Evolutionary conservation across 1,284 basidiomycete genomes (phyloP), one percentile per base, ranked within the genome.

Genomic region (Cryptococcus sp.): DNA sequence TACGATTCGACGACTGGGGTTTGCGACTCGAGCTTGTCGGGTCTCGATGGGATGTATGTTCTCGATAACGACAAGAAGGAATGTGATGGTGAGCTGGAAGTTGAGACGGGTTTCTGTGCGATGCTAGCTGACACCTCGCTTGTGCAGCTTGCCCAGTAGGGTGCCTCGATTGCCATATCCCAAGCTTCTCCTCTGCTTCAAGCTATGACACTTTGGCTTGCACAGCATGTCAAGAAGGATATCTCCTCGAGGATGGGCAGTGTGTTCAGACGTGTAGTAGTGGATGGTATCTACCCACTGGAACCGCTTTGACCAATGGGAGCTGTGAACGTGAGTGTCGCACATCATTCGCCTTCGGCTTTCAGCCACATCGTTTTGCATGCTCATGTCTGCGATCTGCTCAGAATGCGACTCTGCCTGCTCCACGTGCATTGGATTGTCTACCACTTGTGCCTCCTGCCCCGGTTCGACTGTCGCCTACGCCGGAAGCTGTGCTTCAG

Each of bases 181-280:
- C 77, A 7, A 60, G 59, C 19, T 80, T 79, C 60, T 71, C 69
- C 1, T 59, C 70, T 2, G 53, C 57, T 5, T 70, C 75, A 11
- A 47, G 53, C 0, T 66, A 72, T 31, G 47, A 60, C 8, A 52
- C 68, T 17, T 42, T 78, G 8, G 56, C 57, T 16, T 81, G 80
- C 58, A 69, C 71, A 3, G 56, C 66, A 3, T 82, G 81, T 54
- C 67, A 79, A 19, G 74, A 78, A n/a, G 81, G 81, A 0, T 78
- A 71, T 44, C 66, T 78, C 8, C 67, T 81, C 10, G 51, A 75
- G 49, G 54, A 69, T 45, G 74, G 75, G 0, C 46, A 50, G 0
- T 81, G 81, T 60, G 68, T 75, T 1, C 47, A 67, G 47, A 58
- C 27, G 3, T 82, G 81, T 52, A 56, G 68, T 0, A 54, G 42